phyloP scores from a whole-genome alignment of 345 rosid species.

The Salix suchowensis region DNA sequence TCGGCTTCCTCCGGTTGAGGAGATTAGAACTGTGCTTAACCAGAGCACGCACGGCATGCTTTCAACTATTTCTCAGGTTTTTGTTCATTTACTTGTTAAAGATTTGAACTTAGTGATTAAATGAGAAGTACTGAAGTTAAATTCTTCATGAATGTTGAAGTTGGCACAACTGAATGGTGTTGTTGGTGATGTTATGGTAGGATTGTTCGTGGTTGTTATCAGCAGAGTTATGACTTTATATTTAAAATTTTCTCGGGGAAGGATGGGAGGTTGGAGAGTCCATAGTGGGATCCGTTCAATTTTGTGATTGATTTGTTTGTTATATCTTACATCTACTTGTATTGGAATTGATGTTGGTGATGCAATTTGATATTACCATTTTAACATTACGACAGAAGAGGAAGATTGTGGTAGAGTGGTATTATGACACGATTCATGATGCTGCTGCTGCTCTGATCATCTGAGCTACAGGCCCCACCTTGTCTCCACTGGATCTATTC shows the following conservation, averaged over 20 bases:
- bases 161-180: not conserved
- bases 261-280: too few species aligned
- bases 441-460: not conserved
- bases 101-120: not conserved
- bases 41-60: constrained; percentile 60
- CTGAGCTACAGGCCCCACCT: not conserved
- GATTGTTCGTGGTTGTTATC: too few species aligned
- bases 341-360: too few species aligned
- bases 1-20: constrained; percentile 78
- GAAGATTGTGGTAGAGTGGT: too few species aligned
- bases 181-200: not conserved
- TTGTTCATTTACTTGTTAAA: not conserved
- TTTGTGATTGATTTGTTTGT: too few species aligned
- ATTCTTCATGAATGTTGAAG: not conserved
- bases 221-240: too few species aligned
- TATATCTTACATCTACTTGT: too few species aligned
- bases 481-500: constrained; percentile 3
- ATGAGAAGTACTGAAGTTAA: not conserved
- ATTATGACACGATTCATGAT: too few species aligned
- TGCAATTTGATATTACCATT: too few species aligned
- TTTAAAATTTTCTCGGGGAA: too few species aligned
- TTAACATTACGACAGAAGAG: too few species aligned
- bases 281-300: too few species aligned
- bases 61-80: constrained; percentile 82
- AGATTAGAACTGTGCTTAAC: constrained; percentile 64